These are phyloP conservation scores for Kandelia obovata DNA, from an alignment of 345 rosid species.

Conservation along the genomic window DNA sequence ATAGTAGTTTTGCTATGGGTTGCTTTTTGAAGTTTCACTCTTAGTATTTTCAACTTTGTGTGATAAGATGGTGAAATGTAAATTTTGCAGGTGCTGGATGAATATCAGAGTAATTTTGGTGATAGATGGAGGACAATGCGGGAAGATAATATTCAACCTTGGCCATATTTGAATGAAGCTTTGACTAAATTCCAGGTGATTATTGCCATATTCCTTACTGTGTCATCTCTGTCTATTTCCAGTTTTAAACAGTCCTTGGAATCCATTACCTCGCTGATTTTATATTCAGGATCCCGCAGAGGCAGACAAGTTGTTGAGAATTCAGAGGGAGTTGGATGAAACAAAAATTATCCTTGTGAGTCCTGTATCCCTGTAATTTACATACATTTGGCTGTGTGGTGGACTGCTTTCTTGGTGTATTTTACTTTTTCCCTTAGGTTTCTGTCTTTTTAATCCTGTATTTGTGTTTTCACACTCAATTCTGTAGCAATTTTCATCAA, in stretches of 20 bases:
- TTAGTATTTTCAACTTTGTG: neutral
- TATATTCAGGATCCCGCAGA: slow-evolving; percentile 88
- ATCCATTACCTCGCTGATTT: neutral
- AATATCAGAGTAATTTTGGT: slow-evolving; percentile 85
- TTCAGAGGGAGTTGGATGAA: slow-evolving; percentile 97
- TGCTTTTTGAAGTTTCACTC: neutral
- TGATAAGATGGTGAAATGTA: neutral
- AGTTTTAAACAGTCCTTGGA: neutral
- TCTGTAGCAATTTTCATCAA: too few species aligned
- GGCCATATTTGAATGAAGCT: slow-evolving; percentile 86
- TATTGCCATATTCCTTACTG: neutral
- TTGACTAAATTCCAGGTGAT: slow-evolving; percentile 74
- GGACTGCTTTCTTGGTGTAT: neutral
- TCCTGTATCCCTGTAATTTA: slow-evolving; percentile 6
- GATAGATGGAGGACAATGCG: slow-evolving; percentile 74
- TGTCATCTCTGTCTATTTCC: neutral
- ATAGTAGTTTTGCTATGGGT: neutral
- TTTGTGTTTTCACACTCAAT: too few species aligned
- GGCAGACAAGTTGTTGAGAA: slow-evolving; percentile 93
- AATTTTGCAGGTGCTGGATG: slow-evolving; percentile 65
- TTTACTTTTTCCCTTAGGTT: neutral
- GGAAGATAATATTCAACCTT: slow-evolving; percentile 57
- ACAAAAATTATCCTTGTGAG: slow-evolving; percentile 97
- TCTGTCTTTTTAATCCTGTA: neutral
- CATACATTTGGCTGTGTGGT: neutral